Evolutionary conservation across 345 rosid genomes (phyloP).

Genomic region (Raphanus sativus): DNA sequence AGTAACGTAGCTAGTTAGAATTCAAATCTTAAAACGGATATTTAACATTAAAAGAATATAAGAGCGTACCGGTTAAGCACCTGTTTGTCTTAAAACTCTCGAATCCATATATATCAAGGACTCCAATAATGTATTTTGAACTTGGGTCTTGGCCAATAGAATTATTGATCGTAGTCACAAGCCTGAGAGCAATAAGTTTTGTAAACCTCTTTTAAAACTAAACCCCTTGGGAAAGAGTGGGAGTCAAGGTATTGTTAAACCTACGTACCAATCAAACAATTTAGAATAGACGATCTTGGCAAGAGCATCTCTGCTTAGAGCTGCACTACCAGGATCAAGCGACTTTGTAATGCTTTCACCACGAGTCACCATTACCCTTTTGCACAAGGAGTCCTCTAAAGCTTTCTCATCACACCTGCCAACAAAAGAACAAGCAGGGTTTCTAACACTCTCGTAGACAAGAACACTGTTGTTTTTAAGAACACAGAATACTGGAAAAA

Average conservation of each 20-base stretch:
- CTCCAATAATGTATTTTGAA: conserved; percentile 79
- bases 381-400: conserved; percentile 82
- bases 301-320: conserved; percentile 87
- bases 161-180: conserved; percentile 84
- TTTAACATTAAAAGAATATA: conserved; percentile 50
- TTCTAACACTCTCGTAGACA: neutral
- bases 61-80: conserved; percentile 98
- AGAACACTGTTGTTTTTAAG: neutral
- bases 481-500: conserved; percentile 20
- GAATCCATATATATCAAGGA: conserved; percentile 98
- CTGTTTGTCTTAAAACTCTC: conserved; percentile 99
- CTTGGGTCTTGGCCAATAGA: conserved; percentile 90
- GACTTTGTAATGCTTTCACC: conserved; percentile 94
- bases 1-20: neutral
- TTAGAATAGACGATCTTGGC: conserved; percentile 92
- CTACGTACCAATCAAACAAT: conserved; percentile 82
- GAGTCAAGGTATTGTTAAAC: conserved; percentile 17
- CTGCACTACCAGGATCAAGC: conserved; percentile 86
- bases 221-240: neutral
- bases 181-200: conserved; percentile 51
- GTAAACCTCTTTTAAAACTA: conserved; percentile 18
- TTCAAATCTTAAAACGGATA: conserved; percentile 16
- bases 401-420: conserved; percentile 87
- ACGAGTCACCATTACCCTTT: conserved; percentile 94
- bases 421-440: conserved; percentile 28